Base-by-base conservation (phyloP, 192 early-diverging fungal genomes). In the Phycomyces blakesleeanus region DNA sequence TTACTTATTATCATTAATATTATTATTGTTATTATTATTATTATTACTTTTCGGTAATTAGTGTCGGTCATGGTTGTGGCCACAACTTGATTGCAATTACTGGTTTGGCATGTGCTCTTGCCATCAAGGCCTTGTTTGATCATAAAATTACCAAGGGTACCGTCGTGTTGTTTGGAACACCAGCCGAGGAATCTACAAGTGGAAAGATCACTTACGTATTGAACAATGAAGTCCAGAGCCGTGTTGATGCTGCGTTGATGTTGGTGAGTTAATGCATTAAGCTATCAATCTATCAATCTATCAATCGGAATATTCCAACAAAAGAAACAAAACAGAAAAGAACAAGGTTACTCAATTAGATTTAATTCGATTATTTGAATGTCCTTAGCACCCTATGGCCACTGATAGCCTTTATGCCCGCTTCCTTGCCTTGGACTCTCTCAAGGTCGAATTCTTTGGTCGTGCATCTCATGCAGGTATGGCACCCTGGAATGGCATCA, bases 231-330 rank as follows among this genome's bases (percentile, higher is more conserved):
- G 87, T 92, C 68, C 72, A 89, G 16, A 77, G 76, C 59, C 63
- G 67, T 21, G 66, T 83, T 27, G 89, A 91, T 59, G 63, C 86
- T n/a, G 78, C 84, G 58, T 72, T 93, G 79, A 95, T 95, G 91
- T 62, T 86, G 42, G 60, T 62, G 51, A 62, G 40, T 21, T 42
- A 34, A 34, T 34, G 29, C n/a, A n/a, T n/a, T n/a, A n/a, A n/a
- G n/a, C n/a, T n/a, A n/a, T n/a, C n/a, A n/a, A n/a, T n/a, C n/a
- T n/a, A n/a, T n/a, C n/a, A 34, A 5, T 34, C 16, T 22, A 51
- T 5, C 5, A 20, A 51, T 51, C 26, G 0, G n/a, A 0, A 4
- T 11, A 55, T 29, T 11, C 15, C n/a, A n/a, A n/a, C n/a, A n/a
- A n/a, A n/a, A n/a, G n/a, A n/a, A n/a, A n/a, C n/a, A 41, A 14